A percentile compares a stretch with the other conserved stretches of the same genome.
phyloP scores from a whole-genome alignment of 371 early-diverging fungal genomes.

The Blakeslea trispora region DNA sequence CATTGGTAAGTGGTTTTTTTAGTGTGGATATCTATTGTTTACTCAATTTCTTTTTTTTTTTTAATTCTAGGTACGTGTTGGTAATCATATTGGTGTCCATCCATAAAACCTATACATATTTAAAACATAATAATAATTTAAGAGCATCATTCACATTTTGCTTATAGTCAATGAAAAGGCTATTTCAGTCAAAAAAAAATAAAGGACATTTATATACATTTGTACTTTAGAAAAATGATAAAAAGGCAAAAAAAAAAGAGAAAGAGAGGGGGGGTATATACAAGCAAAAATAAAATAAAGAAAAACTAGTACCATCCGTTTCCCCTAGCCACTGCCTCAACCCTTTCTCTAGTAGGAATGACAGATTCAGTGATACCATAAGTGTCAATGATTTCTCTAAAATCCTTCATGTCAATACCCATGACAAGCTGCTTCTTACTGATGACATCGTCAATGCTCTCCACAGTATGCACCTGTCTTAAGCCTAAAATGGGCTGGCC shows the following conservation, averaged over 20 bases:
- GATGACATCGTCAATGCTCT: constrained; percentile 63
- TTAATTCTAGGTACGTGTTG: constrained; percentile 21
- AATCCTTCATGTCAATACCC: constrained; percentile 71
- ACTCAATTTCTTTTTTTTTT: neutral
- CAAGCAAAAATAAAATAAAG: neutral
- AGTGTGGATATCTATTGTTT: neutral
- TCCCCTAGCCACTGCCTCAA: neutral
- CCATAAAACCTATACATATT: no score
- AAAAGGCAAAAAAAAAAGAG: no score
- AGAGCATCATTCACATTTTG: no score
- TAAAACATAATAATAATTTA: no score
- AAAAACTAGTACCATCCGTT: constrained; percentile 13
- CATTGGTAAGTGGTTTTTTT: constrained; percentile 32
- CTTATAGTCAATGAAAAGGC: no score
- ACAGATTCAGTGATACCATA: constrained; percentile 54
- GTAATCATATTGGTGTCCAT: constrained; percentile 27
- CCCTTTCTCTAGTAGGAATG: constrained; percentile 15
- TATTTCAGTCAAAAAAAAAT: neutral
- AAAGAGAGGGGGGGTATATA: neutral
- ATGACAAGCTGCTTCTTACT: constrained; percentile 85
- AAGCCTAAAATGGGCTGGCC: constrained; percentile 70
- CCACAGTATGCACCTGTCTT: constrained; percentile 60
- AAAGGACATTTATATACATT: neutral
- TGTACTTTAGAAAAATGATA: no score
- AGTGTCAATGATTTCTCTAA: constrained; percentile 70